Conservation (phyloP, 345 rosid species). For the Gynandropsis gynandra region DNA sequence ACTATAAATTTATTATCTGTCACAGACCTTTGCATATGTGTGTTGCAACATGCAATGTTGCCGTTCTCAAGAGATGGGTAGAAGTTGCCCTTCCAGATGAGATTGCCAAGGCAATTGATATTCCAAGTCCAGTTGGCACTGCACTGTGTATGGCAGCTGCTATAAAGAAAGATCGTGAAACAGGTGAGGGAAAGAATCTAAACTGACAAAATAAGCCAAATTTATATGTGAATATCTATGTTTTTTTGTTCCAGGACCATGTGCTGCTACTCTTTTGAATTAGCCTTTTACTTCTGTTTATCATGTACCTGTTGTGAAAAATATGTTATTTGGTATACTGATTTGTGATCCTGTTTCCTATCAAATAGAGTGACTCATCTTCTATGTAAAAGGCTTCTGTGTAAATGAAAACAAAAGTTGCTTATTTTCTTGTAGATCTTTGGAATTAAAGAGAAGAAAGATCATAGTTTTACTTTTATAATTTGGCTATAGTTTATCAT, state of each 20-base stretch:
- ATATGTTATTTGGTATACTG: too few relatives aligned
- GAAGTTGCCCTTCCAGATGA: slow-evolving; percentile 71
- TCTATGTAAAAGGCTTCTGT: too few relatives aligned
- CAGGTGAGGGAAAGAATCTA: slow-evolving; percentile 45
- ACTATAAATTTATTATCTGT: slow-evolving; percentile 20
- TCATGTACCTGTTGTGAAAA: too few relatives aligned
- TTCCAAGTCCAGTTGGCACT: slow-evolving; percentile 74
- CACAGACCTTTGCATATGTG: slow-evolving; percentile 88
- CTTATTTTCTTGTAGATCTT: too few relatives aligned
- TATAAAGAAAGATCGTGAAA: slow-evolving; percentile 83
- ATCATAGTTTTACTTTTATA: too few relatives aligned
- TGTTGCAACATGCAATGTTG: slow-evolving; percentile 80
- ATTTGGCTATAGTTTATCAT: neutral
- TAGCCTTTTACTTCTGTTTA: neutral
- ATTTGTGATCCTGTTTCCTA: too few relatives aligned
- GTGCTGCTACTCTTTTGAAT: neutral
- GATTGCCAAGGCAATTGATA: slow-evolving; percentile 62
- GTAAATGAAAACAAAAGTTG: too few relatives aligned
- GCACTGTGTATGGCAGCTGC: slow-evolving; percentile 94
- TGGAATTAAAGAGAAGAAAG: too few relatives aligned
- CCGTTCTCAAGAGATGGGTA: slow-evolving; percentile 87
- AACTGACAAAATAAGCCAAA: neutral
- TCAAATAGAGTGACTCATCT: too few relatives aligned
- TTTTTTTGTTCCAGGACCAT: slow-evolving; percentile 11
- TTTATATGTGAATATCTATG: neutral